Evolutionary conservation across 768 basidiomycete species (phyloP).

Genomic region (Russula earlei): DNA sequence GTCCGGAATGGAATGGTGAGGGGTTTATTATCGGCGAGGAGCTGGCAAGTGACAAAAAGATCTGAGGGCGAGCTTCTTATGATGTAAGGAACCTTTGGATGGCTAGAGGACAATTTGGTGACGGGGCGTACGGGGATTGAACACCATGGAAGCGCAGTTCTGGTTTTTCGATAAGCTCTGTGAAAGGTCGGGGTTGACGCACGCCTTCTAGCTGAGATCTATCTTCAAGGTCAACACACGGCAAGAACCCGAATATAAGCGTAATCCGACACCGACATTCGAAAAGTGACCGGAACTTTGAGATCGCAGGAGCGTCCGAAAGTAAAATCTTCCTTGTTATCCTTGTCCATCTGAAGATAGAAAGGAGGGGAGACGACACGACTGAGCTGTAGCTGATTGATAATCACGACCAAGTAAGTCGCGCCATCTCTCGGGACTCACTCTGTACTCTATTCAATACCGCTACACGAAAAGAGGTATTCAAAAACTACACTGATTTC

Average conservation of each 20-base stretch:
- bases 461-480: no score
- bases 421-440: no score
- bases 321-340: constrained; percentile 79
- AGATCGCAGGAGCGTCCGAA: constrained; percentile 88
- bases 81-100: constrained; percentile 6
- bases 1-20: constrained; percentile 88
- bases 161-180: constrained; percentile 75
- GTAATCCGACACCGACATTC: constrained; percentile 47
- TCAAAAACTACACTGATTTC: no score
- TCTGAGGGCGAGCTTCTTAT: constrained; percentile 69
- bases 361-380: no score
- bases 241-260: neutral
- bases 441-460: no score
- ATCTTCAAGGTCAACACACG: neutral
- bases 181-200: constrained; percentile 59
- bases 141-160: constrained; percentile 80
- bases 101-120: constrained; percentile 1
- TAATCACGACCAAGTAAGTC: no score
- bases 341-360: constrained; percentile 41
- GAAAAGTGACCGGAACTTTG: constrained; percentile 77
- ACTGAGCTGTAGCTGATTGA: no score
- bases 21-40: constrained; percentile 88
- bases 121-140: constrained; percentile 56
- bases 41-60: constrained; percentile 87
- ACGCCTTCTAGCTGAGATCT: constrained; percentile 84